phyloP scores from a whole-genome alignment of 1,284 basidiomycete species.

The Leccinum fallax region DNA sequence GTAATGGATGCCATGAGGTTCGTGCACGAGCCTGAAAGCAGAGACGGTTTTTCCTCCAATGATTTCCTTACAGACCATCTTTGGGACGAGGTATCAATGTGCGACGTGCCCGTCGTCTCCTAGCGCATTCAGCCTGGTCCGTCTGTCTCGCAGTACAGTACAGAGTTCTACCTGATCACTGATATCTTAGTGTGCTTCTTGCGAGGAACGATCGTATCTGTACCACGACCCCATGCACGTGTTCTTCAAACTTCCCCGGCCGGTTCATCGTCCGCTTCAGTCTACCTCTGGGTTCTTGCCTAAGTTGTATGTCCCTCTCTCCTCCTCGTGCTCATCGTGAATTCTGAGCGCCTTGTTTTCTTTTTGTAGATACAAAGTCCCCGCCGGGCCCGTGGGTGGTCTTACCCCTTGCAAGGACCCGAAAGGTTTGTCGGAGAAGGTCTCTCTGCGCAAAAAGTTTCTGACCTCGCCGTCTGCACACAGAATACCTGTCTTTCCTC shows the following conservation, averaged over 20 bases:
- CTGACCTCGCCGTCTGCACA: slow-evolving; percentile 3
- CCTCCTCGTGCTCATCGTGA: slow-evolving; percentile 17
- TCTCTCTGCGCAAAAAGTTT: neutral
- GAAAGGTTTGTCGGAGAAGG: slow-evolving; percentile 49
- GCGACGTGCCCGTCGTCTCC: slow-evolving; percentile 72
- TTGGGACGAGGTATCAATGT: slow-evolving; percentile 76
- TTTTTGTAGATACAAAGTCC: slow-evolving; percentile 55
- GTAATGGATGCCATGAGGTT: slow-evolving; percentile 62
- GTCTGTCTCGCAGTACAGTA: slow-evolving; percentile 19
- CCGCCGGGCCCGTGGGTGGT: slow-evolving; percentile 60
- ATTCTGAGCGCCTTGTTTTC: neutral
- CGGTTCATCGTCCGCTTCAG: slow-evolving; percentile 70
- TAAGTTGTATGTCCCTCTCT: slow-evolving; percentile 47
- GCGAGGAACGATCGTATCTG: slow-evolving; percentile 76
- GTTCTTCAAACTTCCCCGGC: slow-evolving; percentile 84
- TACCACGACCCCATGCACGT: slow-evolving; percentile 82
- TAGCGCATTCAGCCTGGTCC: slow-evolving; percentile 63
- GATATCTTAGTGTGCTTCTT: slow-evolving; percentile 67
- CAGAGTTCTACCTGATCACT: slow-evolving; percentile 9
- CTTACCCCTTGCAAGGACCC: slow-evolving; percentile 49
- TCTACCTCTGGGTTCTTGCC: slow-evolving; percentile 66
- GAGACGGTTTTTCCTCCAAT: neutral
- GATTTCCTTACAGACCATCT: slow-evolving; percentile 50
- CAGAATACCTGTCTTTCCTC: slow-evolving; percentile 72
- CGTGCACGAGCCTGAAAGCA: slow-evolving; percentile 17